These are phyloP conservation scores for Trichoderma pleuroti DNA, from an alignment of 2,329 filamentous ascomycete species.

Conservation along the genomic window DNA sequence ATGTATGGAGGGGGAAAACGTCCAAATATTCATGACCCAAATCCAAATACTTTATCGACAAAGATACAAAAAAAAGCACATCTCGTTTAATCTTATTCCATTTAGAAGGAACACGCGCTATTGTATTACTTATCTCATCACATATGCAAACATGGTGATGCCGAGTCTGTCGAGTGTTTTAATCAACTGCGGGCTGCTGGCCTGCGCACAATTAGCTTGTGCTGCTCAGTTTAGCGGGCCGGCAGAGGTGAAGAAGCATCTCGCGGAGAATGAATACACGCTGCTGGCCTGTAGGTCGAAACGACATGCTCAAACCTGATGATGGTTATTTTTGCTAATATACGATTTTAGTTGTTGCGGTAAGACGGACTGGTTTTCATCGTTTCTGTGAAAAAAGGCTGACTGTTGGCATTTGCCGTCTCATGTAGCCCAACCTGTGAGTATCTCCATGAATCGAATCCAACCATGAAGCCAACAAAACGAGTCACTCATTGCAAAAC, in stretches of 20 bases:
- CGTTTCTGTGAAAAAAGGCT: neutral
- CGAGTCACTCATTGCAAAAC: neutral
- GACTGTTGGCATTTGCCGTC: neutral
- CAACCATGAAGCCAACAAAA: neutral
- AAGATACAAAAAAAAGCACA: neutral
- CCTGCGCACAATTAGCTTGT: neutral
- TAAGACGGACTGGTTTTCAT: neutral
- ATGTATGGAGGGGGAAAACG: neutral
- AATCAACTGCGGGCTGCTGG: conserved; percentile 9
- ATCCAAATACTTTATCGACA: neutral
- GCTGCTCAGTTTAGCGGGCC: conserved; percentile 18
- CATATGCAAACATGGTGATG: neutral
- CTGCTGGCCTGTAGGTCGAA: conserved; percentile 34
- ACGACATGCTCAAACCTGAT: too few species aligned
- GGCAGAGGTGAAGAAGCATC: conserved; percentile 13
- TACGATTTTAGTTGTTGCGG: conserved; percentile 18
- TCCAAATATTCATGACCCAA: neutral
- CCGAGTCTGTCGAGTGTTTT: neutral
- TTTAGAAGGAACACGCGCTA: neutral
- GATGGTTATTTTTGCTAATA: neutral
- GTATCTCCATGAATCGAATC: neutral
- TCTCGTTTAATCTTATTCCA: neutral
- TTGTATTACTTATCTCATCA: neutral
- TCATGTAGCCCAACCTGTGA: conserved; percentile 20
- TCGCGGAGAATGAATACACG: conserved; percentile 23